These are phyloP conservation scores for Colletotrichum trifolii DNA, from an alignment of 2,329 filamentous ascomycete species.

Conservation along the genomic window DNA sequence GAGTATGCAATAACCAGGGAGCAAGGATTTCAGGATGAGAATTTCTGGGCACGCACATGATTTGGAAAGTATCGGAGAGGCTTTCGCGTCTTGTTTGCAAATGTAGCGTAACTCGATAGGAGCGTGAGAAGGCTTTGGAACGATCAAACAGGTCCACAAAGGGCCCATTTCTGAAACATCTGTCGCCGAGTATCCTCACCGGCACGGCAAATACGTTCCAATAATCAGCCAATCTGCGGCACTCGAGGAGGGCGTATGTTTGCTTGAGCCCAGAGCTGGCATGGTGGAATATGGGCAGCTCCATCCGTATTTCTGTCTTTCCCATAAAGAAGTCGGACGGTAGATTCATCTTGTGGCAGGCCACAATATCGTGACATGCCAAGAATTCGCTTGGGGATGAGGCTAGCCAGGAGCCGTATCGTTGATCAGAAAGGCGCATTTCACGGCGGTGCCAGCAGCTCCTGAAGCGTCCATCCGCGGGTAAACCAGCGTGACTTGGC, in stretches of 20 bases:
- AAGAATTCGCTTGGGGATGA: background rate
- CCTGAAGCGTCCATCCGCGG: constrained; percentile 41
- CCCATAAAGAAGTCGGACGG: too few species aligned
- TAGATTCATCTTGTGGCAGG: background rate
- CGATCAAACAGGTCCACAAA: too few species aligned
- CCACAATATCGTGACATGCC: background rate
- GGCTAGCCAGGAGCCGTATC: background rate
- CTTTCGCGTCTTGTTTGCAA: too few species aligned
- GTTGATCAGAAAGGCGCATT: accelerated
- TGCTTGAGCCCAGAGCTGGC: background rate
- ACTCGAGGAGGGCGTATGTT: background rate
- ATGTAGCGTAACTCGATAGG: background rate
- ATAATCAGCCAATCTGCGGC: background rate
- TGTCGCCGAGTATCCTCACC: background rate
- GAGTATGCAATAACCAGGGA: background rate
- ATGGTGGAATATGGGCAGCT: background rate
- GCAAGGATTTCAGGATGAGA: background rate
- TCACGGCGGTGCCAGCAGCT: constrained; percentile 37
- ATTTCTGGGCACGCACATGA: too few species aligned
- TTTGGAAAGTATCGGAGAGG: too few species aligned
- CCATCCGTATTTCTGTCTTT: background rate
- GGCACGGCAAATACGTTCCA: background rate
- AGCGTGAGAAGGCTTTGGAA: background rate
- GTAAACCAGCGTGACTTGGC: constrained; percentile 38
- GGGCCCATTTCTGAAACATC: background rate